Evolutionary conservation across 1,284 basidiomycete species (phyloP).

Genomic region (Thelephora terrestris): DNA sequence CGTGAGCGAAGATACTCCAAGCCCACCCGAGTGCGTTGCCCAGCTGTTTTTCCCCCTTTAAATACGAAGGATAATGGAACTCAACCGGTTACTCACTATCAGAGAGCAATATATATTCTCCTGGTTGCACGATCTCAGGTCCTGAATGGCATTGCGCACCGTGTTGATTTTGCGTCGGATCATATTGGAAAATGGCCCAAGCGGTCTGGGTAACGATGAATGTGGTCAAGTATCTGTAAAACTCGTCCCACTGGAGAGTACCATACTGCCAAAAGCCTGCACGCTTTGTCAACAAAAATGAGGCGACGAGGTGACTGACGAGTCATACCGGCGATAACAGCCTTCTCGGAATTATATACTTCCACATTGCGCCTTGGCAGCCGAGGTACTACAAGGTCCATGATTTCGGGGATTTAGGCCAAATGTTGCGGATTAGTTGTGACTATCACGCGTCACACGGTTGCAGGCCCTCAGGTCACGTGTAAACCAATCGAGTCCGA

Average conservation of each 20-base stretch:
- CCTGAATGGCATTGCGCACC: conserved; percentile 4
- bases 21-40: conserved; percentile 4
- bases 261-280: conserved; percentile 13
- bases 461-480: too few species aligned
- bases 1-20: conserved; percentile 6
- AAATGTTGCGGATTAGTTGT: too few species aligned
- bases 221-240: conserved; percentile 8
- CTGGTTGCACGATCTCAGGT: conserved; percentile 7
- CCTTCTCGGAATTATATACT: too few species aligned
- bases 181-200: conserved; percentile 9
- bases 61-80: background rate
- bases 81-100: conserved; percentile 6
- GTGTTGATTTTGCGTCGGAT: conserved; percentile 1
- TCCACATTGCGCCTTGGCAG: too few species aligned
- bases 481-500: too few species aligned
- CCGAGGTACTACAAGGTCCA: too few species aligned
- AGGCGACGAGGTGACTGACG: too few species aligned
- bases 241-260: conserved; percentile 5
- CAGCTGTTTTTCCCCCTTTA: conserved; percentile 1
- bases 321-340: too few species aligned
- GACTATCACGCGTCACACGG: too few species aligned
- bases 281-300: too few species aligned
- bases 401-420: too few species aligned
- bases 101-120: conserved; percentile 8
- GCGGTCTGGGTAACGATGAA: conserved; percentile 6